Evolutionary conservation across 164 flowering plant genomes (phyloP), one percentile per base, ranked within the genome.

Genomic region (Echeveria elegans): DNA sequence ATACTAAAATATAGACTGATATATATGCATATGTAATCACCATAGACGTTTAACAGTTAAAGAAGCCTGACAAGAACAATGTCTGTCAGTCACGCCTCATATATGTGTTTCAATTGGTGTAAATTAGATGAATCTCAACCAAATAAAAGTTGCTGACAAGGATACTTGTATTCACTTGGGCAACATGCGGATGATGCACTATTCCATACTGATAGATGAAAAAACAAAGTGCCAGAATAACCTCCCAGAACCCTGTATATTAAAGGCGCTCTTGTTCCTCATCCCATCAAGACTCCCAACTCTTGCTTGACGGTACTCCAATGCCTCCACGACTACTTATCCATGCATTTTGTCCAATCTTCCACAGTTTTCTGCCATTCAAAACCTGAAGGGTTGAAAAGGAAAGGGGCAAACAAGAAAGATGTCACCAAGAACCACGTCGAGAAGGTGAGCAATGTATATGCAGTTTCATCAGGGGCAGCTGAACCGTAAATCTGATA

Each of bases 251-350:
- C 65, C 65, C 65, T 19, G 65, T 63, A 24, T 63, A 36, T 28
- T 63, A 28, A 36, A 63, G 43, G 32, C 36, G 65, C 28, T 63
- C 65, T 16, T 63, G 65, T 63, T 63, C 65, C 43, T 63, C 65
- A 34, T 63, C 65, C 65, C 65, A 63, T 45, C 65, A 63, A 63
- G 65, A 63, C 43, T 63, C 65, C 65, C 65, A 63, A 34, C 65
- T 63, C 40, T 63, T 63, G 65, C 28, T 63, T 63, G 65, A 34
- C 16, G 65, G 65, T 28, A 63, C 65, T 63, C 65, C 65, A 16
- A 63, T 36, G 45, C 65, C 65, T 18, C 65, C 65, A 16, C 43
- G 65, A 28, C 65, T 63, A 38, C 65, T 63, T 19, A 63, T 63
- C 65, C 65, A 63, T 63, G 43, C 65, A 63, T 38, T 63, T 63